Base-by-base conservation (phyloP, 305 asterid genomes). In the Fraxinus velutina region DNA sequence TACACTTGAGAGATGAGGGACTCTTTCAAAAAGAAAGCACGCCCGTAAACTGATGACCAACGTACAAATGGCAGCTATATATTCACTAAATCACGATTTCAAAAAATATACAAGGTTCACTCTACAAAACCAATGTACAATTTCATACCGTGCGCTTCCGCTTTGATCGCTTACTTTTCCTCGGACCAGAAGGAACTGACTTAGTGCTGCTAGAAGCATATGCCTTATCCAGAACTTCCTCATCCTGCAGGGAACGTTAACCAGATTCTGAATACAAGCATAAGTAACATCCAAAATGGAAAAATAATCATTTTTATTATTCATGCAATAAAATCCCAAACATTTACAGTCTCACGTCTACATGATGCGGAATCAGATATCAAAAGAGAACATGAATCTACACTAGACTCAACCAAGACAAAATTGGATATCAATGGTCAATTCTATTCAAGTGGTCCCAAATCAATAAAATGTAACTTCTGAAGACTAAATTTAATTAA, bases 161-260 rank as follows among this genome's bases (percentile, higher is more conserved):
- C 89, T 91, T 94, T 74, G 98, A 92, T 64, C 98, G 86, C 87
- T 94, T 94, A 87, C 97, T 93, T 89, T 86, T 94, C 88, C 90
- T 90, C 22, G 97, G 93, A 70, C 87, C 93, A 24, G 94, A 81
- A 22, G 97, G 93, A 82, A 87, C 89, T 82, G 87, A 86, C 86
- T 94, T 94, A 68, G 80, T 81, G 83, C 82, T 86, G 87, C 90
- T 89, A 42, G 97, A 92, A 62, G 90, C 89, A 80, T 87, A 94
- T 75, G 97, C 97, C 92, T 88, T 97, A 86, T 92, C 97, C 39
- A 90, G 93, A 85, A 85, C 86, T 78, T 87, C 94, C 83, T 88
- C 83, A 66, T 85, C 92, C 95, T 91, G 93, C 84, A 57, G 78
- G 72, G 72, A n/a, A 72, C 78, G 78, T 79, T 82, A 76, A 78